phyloP scores from a whole-genome alignment of 495 filamentous ascomycete species.

The Collariella sp. region DNA sequence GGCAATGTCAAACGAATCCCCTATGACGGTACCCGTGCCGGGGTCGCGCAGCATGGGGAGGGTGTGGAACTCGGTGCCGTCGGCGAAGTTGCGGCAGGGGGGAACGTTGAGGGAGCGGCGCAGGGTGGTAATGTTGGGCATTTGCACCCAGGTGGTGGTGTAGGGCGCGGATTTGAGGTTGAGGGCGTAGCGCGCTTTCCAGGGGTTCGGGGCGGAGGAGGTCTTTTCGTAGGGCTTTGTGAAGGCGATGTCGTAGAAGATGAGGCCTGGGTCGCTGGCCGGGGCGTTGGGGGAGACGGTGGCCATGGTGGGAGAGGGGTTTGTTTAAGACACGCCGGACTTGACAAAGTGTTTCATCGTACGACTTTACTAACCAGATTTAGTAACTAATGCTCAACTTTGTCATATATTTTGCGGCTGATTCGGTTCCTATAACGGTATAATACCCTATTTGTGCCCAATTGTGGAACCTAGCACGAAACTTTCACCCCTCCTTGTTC shows the following conservation, averaged over 20 bases:
- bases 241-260: conserved; percentile 52
- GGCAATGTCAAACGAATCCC: conserved; percentile 58
- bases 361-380: too few relatives aligned
- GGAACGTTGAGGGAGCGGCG: conserved; percentile 39
- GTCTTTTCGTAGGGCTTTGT: conserved; percentile 25
- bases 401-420: too few relatives aligned
- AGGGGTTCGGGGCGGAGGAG: conserved; percentile 47
- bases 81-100: conserved; percentile 44
- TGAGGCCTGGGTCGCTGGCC: conserved; percentile 15
- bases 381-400: too few relatives aligned
- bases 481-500: too few relatives aligned
- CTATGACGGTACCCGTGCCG: conserved; percentile 33
- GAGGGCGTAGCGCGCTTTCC: conserved; percentile 51
- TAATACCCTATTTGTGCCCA: too few relatives aligned
- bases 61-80: conserved; percentile 51
- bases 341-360: too few relatives aligned
- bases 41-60: conserved; percentile 50
- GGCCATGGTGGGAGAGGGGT: too few relatives aligned
- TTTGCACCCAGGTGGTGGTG: conserved; percentile 41
- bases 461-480: too few relatives aligned
- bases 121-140: conserved; percentile 41
- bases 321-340: too few relatives aligned
- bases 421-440: too few relatives aligned
- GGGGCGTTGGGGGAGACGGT: too few relatives aligned
- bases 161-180: conserved; percentile 51